These are phyloP conservation scores for Leucocoprinus birnbaumii DNA, from an alignment of 768 basidiomycete genomes.

Conservation along the genomic window DNA sequence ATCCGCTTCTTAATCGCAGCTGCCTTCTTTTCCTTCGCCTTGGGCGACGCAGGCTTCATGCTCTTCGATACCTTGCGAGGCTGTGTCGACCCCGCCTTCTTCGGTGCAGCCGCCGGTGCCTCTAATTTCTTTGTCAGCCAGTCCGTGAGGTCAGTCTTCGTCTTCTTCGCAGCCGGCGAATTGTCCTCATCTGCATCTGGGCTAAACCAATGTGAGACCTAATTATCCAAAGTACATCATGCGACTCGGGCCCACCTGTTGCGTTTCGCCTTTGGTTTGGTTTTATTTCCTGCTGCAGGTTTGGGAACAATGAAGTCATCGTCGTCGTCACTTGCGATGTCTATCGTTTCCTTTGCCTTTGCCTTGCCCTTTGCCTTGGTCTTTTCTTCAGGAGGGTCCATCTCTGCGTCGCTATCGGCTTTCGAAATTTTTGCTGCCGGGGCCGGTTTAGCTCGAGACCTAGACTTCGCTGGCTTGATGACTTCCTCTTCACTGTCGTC, in stretches of 20 bases:
- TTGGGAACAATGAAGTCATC: slow-evolving; percentile 14
- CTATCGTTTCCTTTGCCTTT: slow-evolving; percentile 13
- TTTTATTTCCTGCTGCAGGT: slow-evolving; percentile 14
- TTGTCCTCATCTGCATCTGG: slow-evolving; percentile 31
- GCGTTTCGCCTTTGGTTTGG: slow-evolving; percentile 44
- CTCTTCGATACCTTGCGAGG: slow-evolving; percentile 52
- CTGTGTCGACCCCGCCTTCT: slow-evolving; percentile 28
- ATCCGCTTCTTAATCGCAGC: slow-evolving; percentile 31
- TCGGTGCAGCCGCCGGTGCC: slow-evolving; percentile 29
- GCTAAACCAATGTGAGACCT: not conserved
- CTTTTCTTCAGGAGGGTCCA: slow-evolving; percentile 1
- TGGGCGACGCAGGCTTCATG: slow-evolving; percentile 55
- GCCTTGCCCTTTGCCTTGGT: slow-evolving; percentile 7
- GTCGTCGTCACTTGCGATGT: slow-evolving; percentile 14
- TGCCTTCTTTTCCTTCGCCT: slow-evolving; percentile 47
- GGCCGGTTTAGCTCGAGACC: slow-evolving; percentile 1
- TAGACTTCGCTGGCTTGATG: slow-evolving; percentile 9
- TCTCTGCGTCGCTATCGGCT: slow-evolving; percentile 5
- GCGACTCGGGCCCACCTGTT: slow-evolving; percentile 53
- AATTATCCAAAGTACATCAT: slow-evolving; percentile 27
- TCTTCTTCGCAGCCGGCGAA: slow-evolving; percentile 52
- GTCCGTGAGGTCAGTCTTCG: slow-evolving; percentile 47
- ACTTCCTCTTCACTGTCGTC: slow-evolving; percentile 12
- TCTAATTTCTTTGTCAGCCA: slow-evolving; percentile 52
- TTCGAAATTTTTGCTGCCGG: not conserved